Evolutionary conservation across 2,329 filamentous ascomycete genomes (phyloP), one percentile per base, ranked within the genome.

Genomic region (Talaromyces albobiverticillius): DNA sequence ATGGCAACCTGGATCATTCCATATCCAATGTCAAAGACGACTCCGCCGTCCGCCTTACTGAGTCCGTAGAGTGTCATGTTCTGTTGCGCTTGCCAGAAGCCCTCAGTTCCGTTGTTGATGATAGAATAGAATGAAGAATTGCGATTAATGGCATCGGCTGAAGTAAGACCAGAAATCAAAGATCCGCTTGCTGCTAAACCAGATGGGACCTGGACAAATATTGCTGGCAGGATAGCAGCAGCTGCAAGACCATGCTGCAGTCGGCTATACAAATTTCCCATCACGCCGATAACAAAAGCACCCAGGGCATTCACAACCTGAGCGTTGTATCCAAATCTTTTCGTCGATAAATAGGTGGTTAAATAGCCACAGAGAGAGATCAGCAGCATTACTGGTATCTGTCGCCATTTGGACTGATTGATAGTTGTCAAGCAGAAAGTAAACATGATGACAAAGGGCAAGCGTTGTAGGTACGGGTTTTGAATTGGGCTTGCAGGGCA

Each of bases 201-300:
- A 4, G 79, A 82, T 0, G 83, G 83, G 0, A 86, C 83, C 57
- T 85, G 82, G 1, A 86, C 82, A 59, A 95, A 95, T 61, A 96
- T 95, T 16, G 89, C 91, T 0, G 92, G 92, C 7, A 96, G 76
- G 79, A 96, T 90, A 3, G 89, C 88, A 0, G 90, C 90, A 0
- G 90, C 90, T 0, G 92, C 92, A 2, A 96, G 81, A 1, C 88
- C 89, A 67, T 93, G 90, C 16, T 87, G 71, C 18, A 80, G 64
- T 9, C 90, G 83, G 25, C 87, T 87, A 74, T 95, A 94, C 2
- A 91, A 67, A 62, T 95, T 95, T 9, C 89, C 89, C 48, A 91
- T 74, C 38, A 93, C 82, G n/a, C 90, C 90, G 16, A 95, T 85
- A 1, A 84, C 83, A 51, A 95, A 80, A 0, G 90, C 89, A 26